Base-by-base conservation (phyloP, 148 eudicot species). In the Chenopodium album region DNA sequence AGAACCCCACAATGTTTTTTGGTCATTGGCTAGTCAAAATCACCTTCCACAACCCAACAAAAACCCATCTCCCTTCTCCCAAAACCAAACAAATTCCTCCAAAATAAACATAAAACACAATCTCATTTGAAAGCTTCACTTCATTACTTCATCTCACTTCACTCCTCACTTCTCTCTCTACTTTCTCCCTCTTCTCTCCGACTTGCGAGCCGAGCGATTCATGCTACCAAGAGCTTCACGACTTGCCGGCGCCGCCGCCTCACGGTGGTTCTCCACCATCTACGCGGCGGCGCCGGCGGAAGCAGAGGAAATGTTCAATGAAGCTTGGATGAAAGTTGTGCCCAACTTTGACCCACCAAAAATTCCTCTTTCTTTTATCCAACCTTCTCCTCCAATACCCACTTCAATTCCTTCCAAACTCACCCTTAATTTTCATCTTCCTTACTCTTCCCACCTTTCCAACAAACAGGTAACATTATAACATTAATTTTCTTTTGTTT, bases 281-380 rank as follows among this genome's bases (percentile, higher is more conserved):
- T 48, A 75, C 2, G 20, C 83, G 71, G 88, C 84, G 69, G 79
- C 87, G 77, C 67, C 76, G 76, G 76, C 14, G 60, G 60, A 23
- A 46, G 60, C 76, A 47, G 60, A 12, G 16, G 60, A 76, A 71
- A 76, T 80, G 19, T 92, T 91, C 74, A 73, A 44, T 19, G 87
- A 83, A 52, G 90, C 88, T 4, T 92, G 97, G 97, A 92, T 78
- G 76, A 90, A 87, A 54, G 81, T 84, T 75, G 73, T 80, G 20
- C 93, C 92, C 1, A 82, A 87, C 63, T 77, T 87, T 14, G 89
- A 89, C n/a, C 93, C 96, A 23, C 93, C 97, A 17, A 86, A 86
- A 82, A 87, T 85, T 12, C 94, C 94, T 16, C 73, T 79, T 46
- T 52, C 87, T 50, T 91, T 84, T 65, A 84, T 83, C 87, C 80